Evolutionary conservation across 495 filamentous ascomycete genomes (phyloP).

Genomic region (Penicillium cataractarum): DNA sequence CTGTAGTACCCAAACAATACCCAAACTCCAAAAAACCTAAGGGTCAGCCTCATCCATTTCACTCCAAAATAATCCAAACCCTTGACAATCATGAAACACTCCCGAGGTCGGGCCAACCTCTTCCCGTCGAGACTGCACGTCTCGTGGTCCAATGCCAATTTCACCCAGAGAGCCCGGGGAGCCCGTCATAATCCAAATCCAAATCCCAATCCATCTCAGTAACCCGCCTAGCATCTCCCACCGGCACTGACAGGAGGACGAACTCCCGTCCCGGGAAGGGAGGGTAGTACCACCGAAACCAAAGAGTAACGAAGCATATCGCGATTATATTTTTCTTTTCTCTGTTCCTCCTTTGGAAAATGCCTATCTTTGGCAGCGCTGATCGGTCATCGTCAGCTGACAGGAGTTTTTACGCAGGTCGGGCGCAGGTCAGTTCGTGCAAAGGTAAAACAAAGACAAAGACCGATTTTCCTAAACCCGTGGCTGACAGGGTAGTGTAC

Average conservation of each 20-base stretch:
- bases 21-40: background rate
- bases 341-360: background rate
- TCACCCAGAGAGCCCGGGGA: conserved; percentile 13
- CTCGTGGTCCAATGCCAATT: conserved; percentile 23
- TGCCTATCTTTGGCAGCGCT: conserved; percentile 10
- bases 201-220: too few relatives aligned
- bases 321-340: background rate
- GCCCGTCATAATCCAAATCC: conserved; percentile 23
- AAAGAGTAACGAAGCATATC: background rate
- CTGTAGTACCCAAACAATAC: background rate
- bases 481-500: too few relatives aligned
- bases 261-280: conserved; percentile 6
- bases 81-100: conserved; percentile 8
- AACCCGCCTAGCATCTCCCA: too few relatives aligned
- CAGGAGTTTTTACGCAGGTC: conserved; percentile 9
- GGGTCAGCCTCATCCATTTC: conserved; percentile 13
- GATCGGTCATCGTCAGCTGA: conserved; percentile 14
- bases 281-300: conserved; percentile 15
- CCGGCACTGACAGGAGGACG: background rate
- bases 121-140: conserved; percentile 26
- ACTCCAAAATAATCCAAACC: background rate
- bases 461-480: background rate
- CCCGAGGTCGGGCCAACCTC: conserved; percentile 26
- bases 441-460: background rate
- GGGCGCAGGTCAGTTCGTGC: conserved; percentile 4